Evolutionary conservation across 345 rosid genomes (phyloP), one percentile per base, ranked within the genome.

Genomic region (Gossypium mustelinum): DNA sequence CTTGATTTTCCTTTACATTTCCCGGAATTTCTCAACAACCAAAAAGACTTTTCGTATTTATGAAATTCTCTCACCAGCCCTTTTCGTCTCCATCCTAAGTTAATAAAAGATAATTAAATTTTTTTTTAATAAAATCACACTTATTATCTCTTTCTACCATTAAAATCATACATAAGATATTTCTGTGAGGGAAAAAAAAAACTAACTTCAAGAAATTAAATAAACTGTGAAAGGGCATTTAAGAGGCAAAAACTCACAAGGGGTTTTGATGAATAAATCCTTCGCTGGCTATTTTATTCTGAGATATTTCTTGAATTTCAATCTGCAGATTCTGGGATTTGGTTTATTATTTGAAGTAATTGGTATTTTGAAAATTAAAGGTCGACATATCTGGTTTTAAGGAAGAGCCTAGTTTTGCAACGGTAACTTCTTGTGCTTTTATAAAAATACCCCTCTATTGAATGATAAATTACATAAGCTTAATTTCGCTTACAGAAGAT

Each of bases 401-500:
- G 41, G 25, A 34, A 2, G 51, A 11, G 44, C 39, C 13, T 8
- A 18, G 10, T 54, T 24, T 55, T 3, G 29, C 75, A 82, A 82
- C 85, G 82, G 85, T 82, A 70, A 82, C 79, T 59, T 76, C 1
- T 5, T 25, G 0, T 11, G 3, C 1, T 73, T 70, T 76, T 63
- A 63, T 41, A 34, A 0, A 2, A 63, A 34, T 34, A n/a, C 68
- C 68, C 68, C 47, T 34, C 2, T 16, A 2, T 34, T 3, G 13
- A 41, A 63, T 22, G 1, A 63, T 8, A 63, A 4, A 34, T 63
- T 39, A 39, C 47, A 63, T 0, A 22, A 17, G 22, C 47, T 55
- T 34, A 29, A 29, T 29, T 29, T 57, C 61, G 1, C 14, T 4
- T 22, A 29, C 7, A 22, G 12, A 22, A 57, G 61, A 11, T 22